These are phyloP conservation scores for Ilyonectria robusta DNA, from an alignment of 2,329 filamentous ascomycete species.

Conservation along the genomic window DNA sequence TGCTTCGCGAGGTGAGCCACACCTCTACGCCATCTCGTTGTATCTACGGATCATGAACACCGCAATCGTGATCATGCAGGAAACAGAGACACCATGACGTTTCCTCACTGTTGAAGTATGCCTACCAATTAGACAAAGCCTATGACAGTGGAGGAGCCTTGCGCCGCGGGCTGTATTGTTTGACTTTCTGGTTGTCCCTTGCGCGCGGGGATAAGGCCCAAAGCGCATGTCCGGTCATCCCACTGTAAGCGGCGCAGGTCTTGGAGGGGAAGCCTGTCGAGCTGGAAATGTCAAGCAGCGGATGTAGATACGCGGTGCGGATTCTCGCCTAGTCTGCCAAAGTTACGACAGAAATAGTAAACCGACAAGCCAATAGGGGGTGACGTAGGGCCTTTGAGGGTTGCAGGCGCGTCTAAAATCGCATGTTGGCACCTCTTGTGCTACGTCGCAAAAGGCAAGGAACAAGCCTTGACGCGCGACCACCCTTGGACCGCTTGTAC, in stretches of 20 bases:
- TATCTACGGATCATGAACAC: neutral
- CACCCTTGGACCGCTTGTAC: constrained; percentile 22
- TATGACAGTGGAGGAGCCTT: constrained; percentile 6
- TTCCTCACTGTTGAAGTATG: neutral
- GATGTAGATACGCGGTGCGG: constrained; percentile 1
- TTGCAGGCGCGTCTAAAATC: constrained; percentile 20
- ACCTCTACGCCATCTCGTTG: constrained; percentile 2
- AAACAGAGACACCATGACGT: neutral
- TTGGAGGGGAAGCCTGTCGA: constrained; percentile 14
- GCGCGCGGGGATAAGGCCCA: neutral
- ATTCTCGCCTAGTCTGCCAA: constrained; percentile 12
- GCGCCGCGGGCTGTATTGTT: neutral
- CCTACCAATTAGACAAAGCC: neutral
- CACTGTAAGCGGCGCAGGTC: constrained; percentile 1
- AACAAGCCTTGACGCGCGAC: constrained; percentile 23
- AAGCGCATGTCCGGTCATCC: neutral
- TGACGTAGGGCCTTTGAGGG: constrained; percentile 4
- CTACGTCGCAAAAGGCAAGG: constrained; percentile 22
- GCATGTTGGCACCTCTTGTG: constrained; percentile 25
- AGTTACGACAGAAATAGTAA: constrained; percentile 16
- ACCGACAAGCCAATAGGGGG: constrained; percentile 8
- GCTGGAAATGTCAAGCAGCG: constrained; percentile 1
- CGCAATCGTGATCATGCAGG: neutral
- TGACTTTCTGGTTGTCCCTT: neutral
- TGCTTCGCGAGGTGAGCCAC: constrained; percentile 10